Conservation (phyloP, 2,329 filamentous ascomycete species). For the Neofusicoccum cordaticola region DNA sequence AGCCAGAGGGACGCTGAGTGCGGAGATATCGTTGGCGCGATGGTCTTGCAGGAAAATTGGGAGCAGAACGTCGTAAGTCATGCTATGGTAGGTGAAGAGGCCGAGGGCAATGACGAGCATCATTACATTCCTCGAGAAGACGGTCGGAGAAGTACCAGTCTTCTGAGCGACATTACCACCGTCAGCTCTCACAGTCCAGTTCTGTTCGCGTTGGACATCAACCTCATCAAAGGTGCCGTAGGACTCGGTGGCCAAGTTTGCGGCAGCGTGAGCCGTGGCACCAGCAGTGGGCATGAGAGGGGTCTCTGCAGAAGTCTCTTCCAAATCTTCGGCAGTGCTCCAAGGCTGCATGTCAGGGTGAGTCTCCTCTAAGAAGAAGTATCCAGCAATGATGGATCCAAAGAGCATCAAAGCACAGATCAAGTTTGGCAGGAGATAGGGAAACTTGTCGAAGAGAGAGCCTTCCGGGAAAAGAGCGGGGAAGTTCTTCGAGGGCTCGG, state of each 20-base stretch:
- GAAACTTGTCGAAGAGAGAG: constrained; percentile 72
- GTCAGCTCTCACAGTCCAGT: constrained; percentile 52
- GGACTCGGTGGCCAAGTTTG: constrained; percentile 72
- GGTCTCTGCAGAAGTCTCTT: constrained; percentile 58
- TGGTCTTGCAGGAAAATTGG: constrained; percentile 91
- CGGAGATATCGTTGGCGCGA: constrained; percentile 40
- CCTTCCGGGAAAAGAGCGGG: constrained; percentile 66
- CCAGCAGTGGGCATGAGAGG: constrained; percentile 74
- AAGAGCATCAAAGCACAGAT: constrained; percentile 75
- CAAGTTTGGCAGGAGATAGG: constrained; percentile 86
- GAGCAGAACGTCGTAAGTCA: constrained; percentile 89
- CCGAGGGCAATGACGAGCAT: constrained; percentile 78
- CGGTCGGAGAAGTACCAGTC: constrained; percentile 34
- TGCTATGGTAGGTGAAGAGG: constrained; percentile 91
- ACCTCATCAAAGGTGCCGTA: constrained; percentile 70
- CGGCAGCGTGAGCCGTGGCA: constrained; percentile 67
- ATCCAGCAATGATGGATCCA: constrained; percentile 76
- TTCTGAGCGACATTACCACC: constrained; percentile 33
- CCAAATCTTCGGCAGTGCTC: constrained; percentile 38
- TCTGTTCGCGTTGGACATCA: constrained; percentile 52
- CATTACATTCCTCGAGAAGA: constrained; percentile 54
- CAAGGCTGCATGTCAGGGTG: constrained; percentile 75
- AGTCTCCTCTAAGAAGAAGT: constrained; percentile 79
- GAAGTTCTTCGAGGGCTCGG: constrained; percentile 72
- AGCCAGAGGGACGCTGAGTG: constrained; percentile 34